Evolutionary conservation across 148 eudicot genomes (phyloP), one percentile per base, ranked within the genome.

Genomic region (Euryodendron excelsum): DNA sequence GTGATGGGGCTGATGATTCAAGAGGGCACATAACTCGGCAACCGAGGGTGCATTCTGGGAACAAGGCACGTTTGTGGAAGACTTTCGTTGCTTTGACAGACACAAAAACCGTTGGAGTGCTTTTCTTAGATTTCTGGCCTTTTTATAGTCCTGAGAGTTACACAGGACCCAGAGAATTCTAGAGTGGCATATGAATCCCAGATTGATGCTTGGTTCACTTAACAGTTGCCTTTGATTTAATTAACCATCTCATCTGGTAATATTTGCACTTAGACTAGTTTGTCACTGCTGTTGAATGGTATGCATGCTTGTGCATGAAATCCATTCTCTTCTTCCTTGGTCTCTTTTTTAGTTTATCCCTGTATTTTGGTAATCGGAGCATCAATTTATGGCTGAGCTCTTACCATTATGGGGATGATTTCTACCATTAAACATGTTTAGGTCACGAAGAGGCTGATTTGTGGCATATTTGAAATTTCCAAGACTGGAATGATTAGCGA

Each of bases 181-280:
- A 58, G 66, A 74, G 30, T 39, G 61, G 66, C 47, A 73, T 23
- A 23, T 36, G n/a, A 74, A 56, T 50, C 44, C 33, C 50, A 39
- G 68, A 75, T 39, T 59, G 52, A 36, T 56, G 47, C 34, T 39
- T 68, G 64, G 77, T 74, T 74, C 58, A 71, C 23, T 74, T 58
- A 21, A n/a, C 50, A 36, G 52, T 28, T 4, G 34, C 45, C 33
- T 34, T 58, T n/a, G 50, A 39, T 39, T 37, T 58, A 2, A 31
- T 58, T 41, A 52, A 39, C 36, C 66, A 27, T 71, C 25, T 15
- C 25, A 15, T 71, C 59, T 11, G 59, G 56, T 50, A 71, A 30
- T 47, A 48, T 34, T 73, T 73, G 41, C 62, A 55, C 21, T 34
- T 55, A 34, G 31, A 33, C 47, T 74, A 74, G 66, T 58, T 73